Base-by-base conservation (phyloP, 2,329 filamentous ascomycete genomes). In the Acarospora socialis region DNA sequence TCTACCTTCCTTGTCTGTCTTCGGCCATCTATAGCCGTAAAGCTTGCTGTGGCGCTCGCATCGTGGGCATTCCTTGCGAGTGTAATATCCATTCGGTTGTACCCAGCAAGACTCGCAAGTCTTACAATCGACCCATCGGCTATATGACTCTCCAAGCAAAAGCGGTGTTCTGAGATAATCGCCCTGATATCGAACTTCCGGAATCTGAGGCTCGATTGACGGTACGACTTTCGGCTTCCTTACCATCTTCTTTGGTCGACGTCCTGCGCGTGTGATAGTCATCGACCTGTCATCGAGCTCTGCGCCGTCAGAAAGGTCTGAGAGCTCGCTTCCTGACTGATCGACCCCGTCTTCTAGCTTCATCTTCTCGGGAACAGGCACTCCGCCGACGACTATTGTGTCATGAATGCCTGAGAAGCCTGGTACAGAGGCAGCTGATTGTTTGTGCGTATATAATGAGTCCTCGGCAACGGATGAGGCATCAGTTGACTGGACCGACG, bases 21-120 rank as follows among this genome's bases (percentile, higher is more conserved):
- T 94, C 4, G 90, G 90, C 90, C 90, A 98, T 35, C 79, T 66
- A 49, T 81, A 94, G 0, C 92, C 92, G 51, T 95, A 98, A 1
- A 98, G 61, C 59, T 92, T 95, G 10, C 81, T 92, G 50, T 98
- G 90, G 0, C 90, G 73, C 58, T 98, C 90, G 54, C 90, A 98
- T 5, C 90, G 73, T 3, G 83, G 86, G 52, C 90, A 98, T 10
- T 82, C 78, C 29, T 79, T 75, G 32, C 78, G 73, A 1, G 86
- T 94, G 42, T 77, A 77, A 52, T 92, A 94, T 0, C 82, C 83
- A 41, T 95, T 80, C 23, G 73, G 68, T 53, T 95, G 87, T 4
- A 95, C 78, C 50, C 95, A 98, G 37, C 77, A 73, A 1, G 68
- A 68, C 30, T 72, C 70, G 57, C 90, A 98, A 16, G 80, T 83